Evolutionary conservation across 768 basidiomycete species (phyloP).

Genomic region (Stropharia rugosoannulata): DNA sequence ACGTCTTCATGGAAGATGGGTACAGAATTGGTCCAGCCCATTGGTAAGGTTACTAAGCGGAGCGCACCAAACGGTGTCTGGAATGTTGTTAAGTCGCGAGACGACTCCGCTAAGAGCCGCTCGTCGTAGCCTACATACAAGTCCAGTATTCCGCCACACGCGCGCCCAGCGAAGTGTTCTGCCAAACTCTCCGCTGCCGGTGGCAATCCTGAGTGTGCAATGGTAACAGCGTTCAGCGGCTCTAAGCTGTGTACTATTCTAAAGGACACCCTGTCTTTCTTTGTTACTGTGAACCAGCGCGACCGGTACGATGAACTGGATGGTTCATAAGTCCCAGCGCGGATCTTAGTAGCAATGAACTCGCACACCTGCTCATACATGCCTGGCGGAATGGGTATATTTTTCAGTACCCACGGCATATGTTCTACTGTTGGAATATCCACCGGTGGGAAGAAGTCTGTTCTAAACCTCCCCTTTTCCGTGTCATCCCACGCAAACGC

Average conservation of each 20-base stretch:
- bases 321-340: not conserved
- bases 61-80: not conserved
- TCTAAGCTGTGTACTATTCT: too few species aligned
- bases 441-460: slow-evolving; percentile 14
- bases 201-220: too few species aligned
- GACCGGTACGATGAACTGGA: not conserved
- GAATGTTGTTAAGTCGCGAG: not conserved
- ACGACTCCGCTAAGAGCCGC: not conserved
- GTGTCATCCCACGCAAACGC: slow-evolving; percentile 19
- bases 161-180: too few species aligned
- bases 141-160: too few species aligned
- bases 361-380: not conserved
- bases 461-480: slow-evolving; percentile 12
- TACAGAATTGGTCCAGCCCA: too few species aligned
- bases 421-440: not conserved
- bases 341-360: not conserved
- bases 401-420: not conserved
- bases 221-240: too few species aligned
- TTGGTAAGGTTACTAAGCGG: too few species aligned
- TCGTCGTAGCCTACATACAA: not conserved
- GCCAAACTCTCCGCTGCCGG: too few species aligned
- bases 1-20: too few species aligned
- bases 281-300: too few species aligned
- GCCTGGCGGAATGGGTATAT: not conserved
- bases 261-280: too few species aligned